phyloP scores from a whole-genome alignment of 2,329 filamentous ascomycete species.

The Colletotrichum gigasporum region DNA sequence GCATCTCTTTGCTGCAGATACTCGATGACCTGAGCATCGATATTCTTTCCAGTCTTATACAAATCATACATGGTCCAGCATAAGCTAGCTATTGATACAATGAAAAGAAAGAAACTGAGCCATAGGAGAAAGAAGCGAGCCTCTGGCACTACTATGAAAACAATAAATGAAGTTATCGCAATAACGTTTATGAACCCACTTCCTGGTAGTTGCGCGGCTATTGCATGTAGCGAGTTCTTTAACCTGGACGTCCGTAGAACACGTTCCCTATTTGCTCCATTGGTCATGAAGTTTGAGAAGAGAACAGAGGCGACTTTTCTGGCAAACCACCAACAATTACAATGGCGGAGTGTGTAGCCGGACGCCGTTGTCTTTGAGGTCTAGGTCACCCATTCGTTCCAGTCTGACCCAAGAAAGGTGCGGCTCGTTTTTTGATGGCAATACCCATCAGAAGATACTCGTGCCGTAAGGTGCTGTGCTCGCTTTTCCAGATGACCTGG shows the following conservation, averaged over 20 bases:
- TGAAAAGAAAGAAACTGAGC: no score
- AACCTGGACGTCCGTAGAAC: neutral
- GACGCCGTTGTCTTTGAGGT: neutral
- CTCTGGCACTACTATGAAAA: no score
- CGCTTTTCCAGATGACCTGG: neutral
- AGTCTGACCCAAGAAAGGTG: neutral
- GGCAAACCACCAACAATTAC: neutral
- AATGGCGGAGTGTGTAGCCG: neutral
- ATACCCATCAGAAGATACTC: neutral
- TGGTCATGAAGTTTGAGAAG: neutral
- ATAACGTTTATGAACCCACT: no score
- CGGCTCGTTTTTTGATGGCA: neutral
- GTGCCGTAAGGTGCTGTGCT: neutral
- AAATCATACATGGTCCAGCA: no score
- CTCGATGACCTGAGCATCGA: no score
- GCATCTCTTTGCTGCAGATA: no score
- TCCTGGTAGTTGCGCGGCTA: no score
- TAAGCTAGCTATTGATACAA: no score
- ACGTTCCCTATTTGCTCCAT: neutral
- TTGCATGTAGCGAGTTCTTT: neutral
- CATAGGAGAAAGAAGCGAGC: no score
- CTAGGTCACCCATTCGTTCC: neutral
- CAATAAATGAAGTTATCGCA: no score
- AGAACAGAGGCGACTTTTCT: neutral
- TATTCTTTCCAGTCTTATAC: no score